Base-by-base conservation (phyloP, 1,284 basidiomycete species). In the Fistulina hepatica region DNA sequence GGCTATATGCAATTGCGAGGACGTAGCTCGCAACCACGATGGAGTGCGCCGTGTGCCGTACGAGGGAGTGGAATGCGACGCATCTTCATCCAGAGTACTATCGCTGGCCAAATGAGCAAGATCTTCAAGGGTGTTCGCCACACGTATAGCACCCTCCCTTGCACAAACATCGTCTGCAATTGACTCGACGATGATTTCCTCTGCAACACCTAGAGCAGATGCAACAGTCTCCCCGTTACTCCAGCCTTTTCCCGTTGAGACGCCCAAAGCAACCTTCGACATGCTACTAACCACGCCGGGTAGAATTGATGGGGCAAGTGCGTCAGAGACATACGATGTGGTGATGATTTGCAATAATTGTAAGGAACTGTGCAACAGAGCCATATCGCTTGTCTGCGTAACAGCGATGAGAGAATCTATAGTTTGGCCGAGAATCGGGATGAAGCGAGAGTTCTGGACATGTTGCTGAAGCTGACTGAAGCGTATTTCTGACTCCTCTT, bases 361-460 rank as follows among this genome's bases (percentile, higher is more conserved):
- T 12, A 94, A 64, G 6, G 83, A 79, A 1, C 64, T 44, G 8
- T 66, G 63, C 52, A 89, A 84, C 19, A 93, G 61, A 7, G 71
- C 53, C 2, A 70, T 54, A 48, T 80, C 65, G 3, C 61, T 61
- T 2, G 82, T 79, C 24, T 64, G 59, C 0, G 76, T 64, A 4
- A 66, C 63, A 10, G 55, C 57, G 34, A 93, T 62, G 8, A 91
- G 62, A 2, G 78, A 70, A 44, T 85, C 77, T 36, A 94, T 58
- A 2, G 81, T 86, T 56, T 88, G 84, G 9, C 90, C 91, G 22
- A 93, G 61, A 21, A 93, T 68, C 2, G 92, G 82, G 25, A 82
- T 61, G 48, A 89, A 79, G 37, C 56, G 67, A 39, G 52, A 46
- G 23, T 58, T 60, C 34, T 64, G 66, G 1, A 71, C 59, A 42